These are phyloP conservation scores for Fraxinus baroniana DNA, from an alignment of 305 asterid genomes.

Conservation along the genomic window DNA sequence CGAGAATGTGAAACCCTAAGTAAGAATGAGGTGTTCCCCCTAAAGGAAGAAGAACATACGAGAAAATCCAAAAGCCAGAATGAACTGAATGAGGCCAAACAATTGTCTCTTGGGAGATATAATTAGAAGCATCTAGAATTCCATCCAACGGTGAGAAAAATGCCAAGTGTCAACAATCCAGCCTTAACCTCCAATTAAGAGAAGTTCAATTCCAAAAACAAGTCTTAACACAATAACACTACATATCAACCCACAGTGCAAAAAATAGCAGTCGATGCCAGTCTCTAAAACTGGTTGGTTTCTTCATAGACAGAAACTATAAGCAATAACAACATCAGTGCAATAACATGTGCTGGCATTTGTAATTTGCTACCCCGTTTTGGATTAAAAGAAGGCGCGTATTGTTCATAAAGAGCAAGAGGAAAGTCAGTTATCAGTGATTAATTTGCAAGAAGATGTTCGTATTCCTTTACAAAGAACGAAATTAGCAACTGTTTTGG, in stretches of 20 bases:
- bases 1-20: too few relatives aligned
- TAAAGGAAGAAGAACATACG: too few relatives aligned
- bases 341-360: not conserved
- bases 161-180: too few relatives aligned
- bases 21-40: too few relatives aligned
- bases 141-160: too few relatives aligned
- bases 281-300: constrained; percentile 58
- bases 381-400: not conserved
- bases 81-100: too few relatives aligned
- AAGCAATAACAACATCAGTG: constrained; percentile 1
- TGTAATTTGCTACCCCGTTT: not conserved
- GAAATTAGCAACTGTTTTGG: not conserved
- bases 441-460: not conserved
- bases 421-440: not conserved
- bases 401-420: not conserved
- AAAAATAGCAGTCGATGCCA: constrained; percentile 39
- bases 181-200: too few relatives aligned
- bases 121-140: too few relatives aligned
- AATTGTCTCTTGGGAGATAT: too few relatives aligned
- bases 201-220: too few relatives aligned
- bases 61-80: too few relatives aligned
- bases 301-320: constrained; percentile 3
- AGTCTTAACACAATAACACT: not conserved
- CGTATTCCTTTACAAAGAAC: not conserved
- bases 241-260: not conserved